Conservation (phyloP, 805 yeast genomes). For the Yamadazyma paraphyllophila region DNA sequence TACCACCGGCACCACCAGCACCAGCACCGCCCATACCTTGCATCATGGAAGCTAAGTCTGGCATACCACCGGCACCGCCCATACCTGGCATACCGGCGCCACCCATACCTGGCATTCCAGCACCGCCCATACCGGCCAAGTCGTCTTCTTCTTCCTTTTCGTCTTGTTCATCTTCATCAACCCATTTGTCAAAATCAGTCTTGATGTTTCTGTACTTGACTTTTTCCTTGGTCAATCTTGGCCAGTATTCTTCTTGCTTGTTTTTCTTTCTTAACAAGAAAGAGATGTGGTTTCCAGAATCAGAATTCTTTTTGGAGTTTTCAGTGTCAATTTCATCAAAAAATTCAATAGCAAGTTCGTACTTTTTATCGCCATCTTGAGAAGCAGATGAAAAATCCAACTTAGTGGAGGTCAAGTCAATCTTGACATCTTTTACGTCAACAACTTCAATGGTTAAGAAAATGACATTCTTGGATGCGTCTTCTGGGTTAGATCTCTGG, state of each 20-base stretch:
- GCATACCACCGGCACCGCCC: constrained; percentile 26
- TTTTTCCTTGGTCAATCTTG: constrained; percentile 87
- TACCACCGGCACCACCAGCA: constrained; percentile 25
- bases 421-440: constrained; percentile 62
- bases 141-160: constrained; percentile 51
- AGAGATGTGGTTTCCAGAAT: constrained; percentile 56
- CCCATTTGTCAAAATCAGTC: constrained; percentile 98
- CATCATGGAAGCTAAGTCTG: constrained; percentile 21
- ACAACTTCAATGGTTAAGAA: constrained; percentile 71
- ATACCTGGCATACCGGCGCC: constrained; percentile 28
- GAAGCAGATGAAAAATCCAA: constrained; percentile 53
- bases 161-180: constrained; percentile 96
- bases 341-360: constrained; percentile 70
- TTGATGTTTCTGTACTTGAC: constrained; percentile 74
- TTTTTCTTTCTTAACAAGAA: constrained; percentile 71
- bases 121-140: constrained; percentile 28
- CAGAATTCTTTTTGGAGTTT: constrained; percentile 55
- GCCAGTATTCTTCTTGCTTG: constrained; percentile 82
- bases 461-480: constrained; percentile 68
- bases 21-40: constrained; percentile 27
- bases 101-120: constrained; percentile 25
- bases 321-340: constrained; percentile 71
- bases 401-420: constrained; percentile 55
- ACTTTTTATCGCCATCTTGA: constrained; percentile 41
- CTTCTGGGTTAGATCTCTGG: constrained; percentile 83